Evolutionary conservation across 768 basidiomycete species (phyloP).

Genomic region (Mycena epipterygia): DNA sequence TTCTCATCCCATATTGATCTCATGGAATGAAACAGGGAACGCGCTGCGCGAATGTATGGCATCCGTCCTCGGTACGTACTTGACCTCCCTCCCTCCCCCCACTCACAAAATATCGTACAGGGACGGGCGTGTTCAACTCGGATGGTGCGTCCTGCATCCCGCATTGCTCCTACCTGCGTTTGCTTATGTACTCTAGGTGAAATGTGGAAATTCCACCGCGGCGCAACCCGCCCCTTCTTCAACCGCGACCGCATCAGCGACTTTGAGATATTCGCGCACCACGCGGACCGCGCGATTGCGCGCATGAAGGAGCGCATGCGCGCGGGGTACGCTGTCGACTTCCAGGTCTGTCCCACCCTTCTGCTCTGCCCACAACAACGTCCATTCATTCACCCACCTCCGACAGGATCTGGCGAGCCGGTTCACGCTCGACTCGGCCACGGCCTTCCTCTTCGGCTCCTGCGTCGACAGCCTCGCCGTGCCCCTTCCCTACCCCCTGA

Average conservation of each 20-base stretch:
- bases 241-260: conserved; percentile 70
- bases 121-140: conserved; percentile 72
- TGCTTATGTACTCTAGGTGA: conserved; percentile 43
- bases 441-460: conserved; percentile 69
- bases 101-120: conserved; percentile 51
- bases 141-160: conserved; percentile 54
- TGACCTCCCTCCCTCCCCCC: background rate
- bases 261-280: conserved; percentile 73
- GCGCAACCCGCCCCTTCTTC: conserved; percentile 81
- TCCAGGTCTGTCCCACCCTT: conserved; percentile 59
- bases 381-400: background rate
- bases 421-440: conserved; percentile 72
- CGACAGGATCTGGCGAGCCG: conserved; percentile 61
- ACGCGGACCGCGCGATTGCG: conserved; percentile 61
- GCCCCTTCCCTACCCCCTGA: conserved; percentile 62
- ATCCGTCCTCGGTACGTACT: conserved; percentile 21
- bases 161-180: background rate
- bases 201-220: conserved; percentile 80
- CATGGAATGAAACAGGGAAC: conserved; percentile 1
- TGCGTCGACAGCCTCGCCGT: conserved; percentile 62
- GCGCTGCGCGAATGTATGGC: conserved; percentile 15
- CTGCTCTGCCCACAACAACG: background rate
- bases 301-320: conserved; percentile 59
- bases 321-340: conserved; percentile 66
- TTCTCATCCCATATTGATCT: background rate